Conservation (phyloP, 257 asterid genomes). For the Forsythia viridissima region DNA sequence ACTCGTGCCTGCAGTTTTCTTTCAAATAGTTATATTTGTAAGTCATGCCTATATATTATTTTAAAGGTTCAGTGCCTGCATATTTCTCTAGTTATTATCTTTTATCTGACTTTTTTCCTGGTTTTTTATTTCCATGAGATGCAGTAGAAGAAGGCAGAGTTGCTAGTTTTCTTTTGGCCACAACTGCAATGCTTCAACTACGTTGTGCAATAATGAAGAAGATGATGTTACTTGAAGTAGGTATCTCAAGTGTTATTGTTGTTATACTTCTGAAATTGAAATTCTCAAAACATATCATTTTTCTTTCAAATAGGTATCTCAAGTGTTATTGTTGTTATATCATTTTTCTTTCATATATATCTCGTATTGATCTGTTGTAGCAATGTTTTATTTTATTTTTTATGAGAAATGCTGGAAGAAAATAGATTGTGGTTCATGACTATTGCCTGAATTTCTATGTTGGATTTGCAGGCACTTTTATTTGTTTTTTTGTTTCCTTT, state of each 20-base stretch:
- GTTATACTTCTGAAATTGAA: background rate
- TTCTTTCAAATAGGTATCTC: constrained; percentile 42
- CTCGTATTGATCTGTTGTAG: constrained; percentile 10
- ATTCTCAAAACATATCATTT: background rate
- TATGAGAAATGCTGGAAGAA: background rate
- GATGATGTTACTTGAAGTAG: constrained; percentile 69
- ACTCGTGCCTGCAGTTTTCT: constrained; percentile 90
- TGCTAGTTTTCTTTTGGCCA: constrained; percentile 89
- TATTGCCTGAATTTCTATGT: background rate
- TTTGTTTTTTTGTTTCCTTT: constrained; percentile 72
- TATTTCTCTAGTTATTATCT: constrained; percentile 13
- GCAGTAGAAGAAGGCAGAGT: constrained; percentile 98
- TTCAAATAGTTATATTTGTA: constrained; percentile 90
- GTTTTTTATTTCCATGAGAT: constrained; percentile 30
- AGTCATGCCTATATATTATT: constrained; percentile 36
- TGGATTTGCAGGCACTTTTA: constrained; percentile 60
- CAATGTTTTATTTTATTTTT: background rate
- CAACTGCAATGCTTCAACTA: constrained; percentile 73
- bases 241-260: constrained; percentile 14
- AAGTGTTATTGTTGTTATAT: background rate
- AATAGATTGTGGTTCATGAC: background rate
- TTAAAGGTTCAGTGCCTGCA: constrained; percentile 2
- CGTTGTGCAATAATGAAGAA: constrained; percentile 60
- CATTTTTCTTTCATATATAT: constrained; percentile 1
- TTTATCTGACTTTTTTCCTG: constrained; percentile 22